Conservation (phyloP, 2,329 filamentous ascomycete species). For the Pseudocercospora crystallina region DNA sequence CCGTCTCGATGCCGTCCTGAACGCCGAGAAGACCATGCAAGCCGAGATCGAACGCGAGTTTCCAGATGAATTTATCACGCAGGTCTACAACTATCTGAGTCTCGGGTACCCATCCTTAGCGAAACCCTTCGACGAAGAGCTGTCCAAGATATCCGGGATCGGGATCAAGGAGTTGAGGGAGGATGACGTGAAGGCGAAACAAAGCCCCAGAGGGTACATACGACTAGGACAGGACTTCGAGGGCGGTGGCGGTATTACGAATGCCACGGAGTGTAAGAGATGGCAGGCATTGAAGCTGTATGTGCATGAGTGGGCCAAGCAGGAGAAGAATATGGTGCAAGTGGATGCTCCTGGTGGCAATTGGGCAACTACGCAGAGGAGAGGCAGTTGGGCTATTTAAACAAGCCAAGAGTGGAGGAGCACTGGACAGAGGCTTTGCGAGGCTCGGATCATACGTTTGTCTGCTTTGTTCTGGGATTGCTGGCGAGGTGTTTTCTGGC, state of each 20-base stretch:
- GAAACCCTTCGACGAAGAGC: constrained; percentile 77
- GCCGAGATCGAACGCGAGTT: constrained; percentile 63
- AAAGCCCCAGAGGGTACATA: constrained; percentile 69
- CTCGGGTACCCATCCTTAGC: constrained; percentile 88
- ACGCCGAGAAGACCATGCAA: constrained; percentile 43
- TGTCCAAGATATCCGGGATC: constrained; percentile 76
- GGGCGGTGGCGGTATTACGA: constrained; percentile 44
- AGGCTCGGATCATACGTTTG: too few relatives aligned
- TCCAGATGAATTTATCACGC: constrained; percentile 80
- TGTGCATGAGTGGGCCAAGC: constrained; percentile 83
- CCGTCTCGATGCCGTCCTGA: constrained; percentile 43
- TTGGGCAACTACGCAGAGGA: constrained; percentile 46
- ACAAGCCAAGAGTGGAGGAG: not conserved
- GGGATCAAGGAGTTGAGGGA: constrained; percentile 66
- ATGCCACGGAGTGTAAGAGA: constrained; percentile 60
- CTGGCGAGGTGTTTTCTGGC: too few relatives aligned
- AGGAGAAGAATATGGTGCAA: constrained; percentile 69
- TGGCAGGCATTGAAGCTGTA: constrained; percentile 85
- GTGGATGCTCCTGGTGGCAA: constrained; percentile 33
- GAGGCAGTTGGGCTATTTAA: constrained; percentile 50
- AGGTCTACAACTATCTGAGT: constrained; percentile 96
- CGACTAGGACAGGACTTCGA: constrained; percentile 51
- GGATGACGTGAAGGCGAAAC: constrained; percentile 64
- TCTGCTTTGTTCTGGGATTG: too few relatives aligned
- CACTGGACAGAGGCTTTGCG: too few relatives aligned